Evolutionary conservation across 2,329 filamentous ascomycete genomes (phyloP).

Genomic region (Trichoderma sp.): DNA sequence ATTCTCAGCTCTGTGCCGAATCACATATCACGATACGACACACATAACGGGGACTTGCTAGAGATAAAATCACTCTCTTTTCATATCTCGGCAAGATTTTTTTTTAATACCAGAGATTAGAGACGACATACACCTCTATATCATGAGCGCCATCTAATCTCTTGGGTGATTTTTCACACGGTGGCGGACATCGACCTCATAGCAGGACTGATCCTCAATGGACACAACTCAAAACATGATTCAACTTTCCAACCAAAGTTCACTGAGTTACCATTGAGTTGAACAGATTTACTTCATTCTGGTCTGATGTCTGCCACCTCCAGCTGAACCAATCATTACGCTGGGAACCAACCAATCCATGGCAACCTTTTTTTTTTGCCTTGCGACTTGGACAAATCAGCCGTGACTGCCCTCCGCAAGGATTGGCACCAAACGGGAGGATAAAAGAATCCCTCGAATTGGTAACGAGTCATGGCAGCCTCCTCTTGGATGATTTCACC

Average conservation of each 20-base stretch:
- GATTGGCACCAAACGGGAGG: conserved; percentile 16
- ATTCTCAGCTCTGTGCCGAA: not conserved
- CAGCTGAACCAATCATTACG: not conserved
- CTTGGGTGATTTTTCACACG: not conserved
- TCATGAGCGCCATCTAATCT: not conserved
- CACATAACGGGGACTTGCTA: conserved; percentile 4
- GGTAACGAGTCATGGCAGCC: conserved; percentile 8
- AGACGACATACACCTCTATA: not conserved
- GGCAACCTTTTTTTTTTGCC: not conserved
- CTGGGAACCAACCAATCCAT: not conserved
- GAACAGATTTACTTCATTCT: not conserved
- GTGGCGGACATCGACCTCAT: conserved; percentile 1
- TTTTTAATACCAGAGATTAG: not conserved
- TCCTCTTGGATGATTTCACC: conserved; percentile 12
- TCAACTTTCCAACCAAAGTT: not conserved
- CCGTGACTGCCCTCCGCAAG: conserved; percentile 11
- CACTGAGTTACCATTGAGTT: not conserved
- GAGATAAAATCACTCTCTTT: not conserved
- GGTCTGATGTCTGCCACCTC: not conserved
- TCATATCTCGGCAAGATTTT: not conserved
- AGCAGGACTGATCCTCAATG: not conserved
- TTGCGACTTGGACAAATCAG: conserved; percentile 6
- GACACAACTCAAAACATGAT: not conserved
- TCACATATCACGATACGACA: not conserved
- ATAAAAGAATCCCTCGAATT: conserved; percentile 18